Percentiles rank a stretch among this genome's conserved stretches.
These are phyloP conservation scores for Blastocystis sp. DNA, from an alignment of 352 stramenopile species.

Conservation along the genomic window DNA sequence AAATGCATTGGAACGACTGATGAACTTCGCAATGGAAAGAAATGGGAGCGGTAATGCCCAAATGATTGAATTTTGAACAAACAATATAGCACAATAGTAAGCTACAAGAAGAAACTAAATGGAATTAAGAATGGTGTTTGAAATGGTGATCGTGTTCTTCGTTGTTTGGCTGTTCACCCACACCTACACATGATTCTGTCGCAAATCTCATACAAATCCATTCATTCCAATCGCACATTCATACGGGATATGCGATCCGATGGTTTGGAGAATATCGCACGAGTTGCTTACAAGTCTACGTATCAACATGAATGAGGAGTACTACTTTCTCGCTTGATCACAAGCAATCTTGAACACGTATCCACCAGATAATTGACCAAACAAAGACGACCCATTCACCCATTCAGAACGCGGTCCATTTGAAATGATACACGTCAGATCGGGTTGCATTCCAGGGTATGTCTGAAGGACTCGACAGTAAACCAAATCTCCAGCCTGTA, in stretches of 20 bases:
- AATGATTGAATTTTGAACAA: background rate
- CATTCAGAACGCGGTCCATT: conserved; percentile 33
- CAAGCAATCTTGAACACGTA: conserved; percentile 36
- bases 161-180: conserved; percentile 37
- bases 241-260: conserved; percentile 52
- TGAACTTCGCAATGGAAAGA: background rate
- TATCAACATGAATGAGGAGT: background rate
- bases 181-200: background rate
- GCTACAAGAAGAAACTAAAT: conserved; percentile 6
- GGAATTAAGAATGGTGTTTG: conserved; percentile 50
- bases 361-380: conserved; percentile 47
- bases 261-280: conserved; percentile 11
- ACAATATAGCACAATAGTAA: background rate
- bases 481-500: conserved; percentile 24
- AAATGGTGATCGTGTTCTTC: conserved; percentile 45
- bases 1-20: conserved; percentile 24
- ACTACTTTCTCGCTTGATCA: background rate
- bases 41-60: background rate
- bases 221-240: conserved; percentile 54
- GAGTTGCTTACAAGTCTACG: background rate
- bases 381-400: conserved; percentile 32
- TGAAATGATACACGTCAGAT: conserved; percentile 43
- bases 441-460: conserved; percentile 46
- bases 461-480: conserved; percentile 48
- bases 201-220: background rate